A percentile compares a stretch with the other conserved stretches of the same genome.
These are phyloP conservation scores for Calonectria honghensis DNA, from an alignment of 2,329 filamentous ascomycete species.

Conservation along the genomic window DNA sequence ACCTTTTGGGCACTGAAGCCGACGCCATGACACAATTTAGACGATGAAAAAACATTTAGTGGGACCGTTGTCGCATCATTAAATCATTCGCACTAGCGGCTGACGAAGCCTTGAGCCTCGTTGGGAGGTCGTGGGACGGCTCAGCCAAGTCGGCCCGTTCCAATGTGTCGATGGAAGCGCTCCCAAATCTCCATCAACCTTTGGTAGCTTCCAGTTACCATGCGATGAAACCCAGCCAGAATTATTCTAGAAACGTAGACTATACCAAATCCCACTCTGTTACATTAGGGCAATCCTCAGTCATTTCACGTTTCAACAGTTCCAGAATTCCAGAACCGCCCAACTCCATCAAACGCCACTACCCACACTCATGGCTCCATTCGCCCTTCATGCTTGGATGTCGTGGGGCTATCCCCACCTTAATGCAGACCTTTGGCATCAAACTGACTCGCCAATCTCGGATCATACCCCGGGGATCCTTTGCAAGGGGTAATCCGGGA, in stretches of 20 bases:
- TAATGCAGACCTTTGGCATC: constrained; percentile 30
- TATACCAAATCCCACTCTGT: too few species aligned
- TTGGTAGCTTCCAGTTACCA: not conserved
- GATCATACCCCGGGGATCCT: constrained; percentile 5
- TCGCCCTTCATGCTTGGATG: constrained; percentile 31
- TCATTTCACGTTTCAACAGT: constrained; percentile 20
- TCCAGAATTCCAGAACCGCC: constrained; percentile 13
- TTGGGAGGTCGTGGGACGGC: not conserved
- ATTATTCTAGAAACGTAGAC: not conserved
- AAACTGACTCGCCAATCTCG: constrained; percentile 36
- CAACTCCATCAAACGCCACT: constrained; percentile 3
- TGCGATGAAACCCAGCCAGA: not conserved
- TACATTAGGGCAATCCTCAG: not conserved
- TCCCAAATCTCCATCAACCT: not conserved
- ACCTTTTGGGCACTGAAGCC: constrained; percentile 25
- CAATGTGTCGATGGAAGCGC: not conserved
- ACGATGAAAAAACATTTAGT: constrained; percentile 31
- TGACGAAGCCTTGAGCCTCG: constrained; percentile 24
- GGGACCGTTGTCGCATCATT: constrained; percentile 21
- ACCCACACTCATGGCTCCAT: constrained; percentile 33
- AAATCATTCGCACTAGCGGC: not conserved
- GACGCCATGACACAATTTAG: constrained; percentile 37
- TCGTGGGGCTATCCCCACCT: constrained; percentile 37
- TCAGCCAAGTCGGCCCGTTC: not conserved
- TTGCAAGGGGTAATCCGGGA: constrained; percentile 17